Evolutionary conservation across 306 rosid species (phyloP).

Genomic region (Macrotyloma uniflorum): DNA sequence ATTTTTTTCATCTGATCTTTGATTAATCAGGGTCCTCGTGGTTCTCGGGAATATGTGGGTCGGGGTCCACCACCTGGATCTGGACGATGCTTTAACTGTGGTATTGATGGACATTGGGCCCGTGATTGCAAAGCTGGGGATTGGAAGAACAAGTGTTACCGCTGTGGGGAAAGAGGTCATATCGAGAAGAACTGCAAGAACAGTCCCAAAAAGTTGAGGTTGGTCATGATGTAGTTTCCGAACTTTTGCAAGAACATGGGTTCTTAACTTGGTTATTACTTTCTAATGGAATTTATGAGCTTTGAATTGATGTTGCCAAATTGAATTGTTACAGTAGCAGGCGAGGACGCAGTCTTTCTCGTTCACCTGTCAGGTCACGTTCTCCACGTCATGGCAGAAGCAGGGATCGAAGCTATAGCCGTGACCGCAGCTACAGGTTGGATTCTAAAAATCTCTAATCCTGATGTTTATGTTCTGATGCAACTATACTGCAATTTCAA

Average conservation of each 20-base stretch:
- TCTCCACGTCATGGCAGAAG: constrained; percentile 74
- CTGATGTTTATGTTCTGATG: neutral
- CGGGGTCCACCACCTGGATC: constrained; percentile 88
- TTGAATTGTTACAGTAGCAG: constrained; percentile 31
- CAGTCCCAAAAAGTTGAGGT: constrained; percentile 69
- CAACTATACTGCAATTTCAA: neutral
- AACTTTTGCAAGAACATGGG: neutral
- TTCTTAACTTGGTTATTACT: neutral
- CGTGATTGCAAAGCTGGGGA: constrained; percentile 88
- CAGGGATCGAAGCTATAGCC: constrained; percentile 71
- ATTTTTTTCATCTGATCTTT: neutral
- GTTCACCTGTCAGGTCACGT: constrained; percentile 51
- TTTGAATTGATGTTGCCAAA: neutral
- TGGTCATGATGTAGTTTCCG: neutral
- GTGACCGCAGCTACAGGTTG: constrained; percentile 77
- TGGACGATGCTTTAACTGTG: constrained; percentile 88
- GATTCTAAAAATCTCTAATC: neutral
- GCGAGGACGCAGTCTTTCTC: constrained; percentile 52
- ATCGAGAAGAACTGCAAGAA: constrained; percentile 70
- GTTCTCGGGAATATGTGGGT: constrained; percentile 71
- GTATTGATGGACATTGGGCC: constrained; percentile 90
- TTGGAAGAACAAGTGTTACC: constrained; percentile 81
- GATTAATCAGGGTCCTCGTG: constrained; percentile 68
- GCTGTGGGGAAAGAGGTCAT: constrained; percentile 83
- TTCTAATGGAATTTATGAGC: neutral